Evolutionary conservation across 2,329 filamentous ascomycete genomes (phyloP), one percentile per base, ranked within the genome.

Genomic region (Hypoxylon sp.): DNA sequence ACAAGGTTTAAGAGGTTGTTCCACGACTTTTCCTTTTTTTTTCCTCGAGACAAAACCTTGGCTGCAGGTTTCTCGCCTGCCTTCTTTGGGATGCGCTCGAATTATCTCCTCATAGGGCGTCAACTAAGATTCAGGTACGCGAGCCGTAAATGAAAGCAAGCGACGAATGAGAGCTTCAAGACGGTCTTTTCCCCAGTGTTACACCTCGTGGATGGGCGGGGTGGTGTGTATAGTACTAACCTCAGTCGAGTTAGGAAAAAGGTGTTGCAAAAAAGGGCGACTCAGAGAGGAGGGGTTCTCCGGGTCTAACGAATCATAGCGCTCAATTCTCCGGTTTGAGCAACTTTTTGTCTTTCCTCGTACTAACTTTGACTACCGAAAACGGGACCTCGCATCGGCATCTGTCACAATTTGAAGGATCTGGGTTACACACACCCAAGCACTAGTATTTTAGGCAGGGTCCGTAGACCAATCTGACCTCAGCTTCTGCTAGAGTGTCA

Each of bases 1-100:
- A 74, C 65, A 72, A 65, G 70, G 65, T 57, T 65, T 62, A 55
- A 67, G 61, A 72, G 73, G 68, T 72, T 75, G 73, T 75, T 73
- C 38, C 57, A 53, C 60, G 65, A 63, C 66, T 57, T 60, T 63
- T 63, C 57, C 59, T 70, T 57, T 59, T 55, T 61, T 70, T 57
- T 59, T 55, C 43, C 49, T 58, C 59, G 63, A 62, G 52, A 67
- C 58, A 61, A 53, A 21, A 14, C 60, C 68, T 61, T 60, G 60
- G 67, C 52, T 52, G 34, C 56, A 61, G 32, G n/a, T 58, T 38
- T 60, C 30, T 69, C 59, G 60, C 63, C 60, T 71, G 60, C 71
- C 63, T 71, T 68, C 69, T 72, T 69, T 49, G 63, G 61, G 58
- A 49, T 51, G 52, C 63, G 53, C 25, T 67, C 30, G 57, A 57